Base-by-base conservation (phyloP, 169 alveolate species). In the Plasmodium knowlesi region DNA sequence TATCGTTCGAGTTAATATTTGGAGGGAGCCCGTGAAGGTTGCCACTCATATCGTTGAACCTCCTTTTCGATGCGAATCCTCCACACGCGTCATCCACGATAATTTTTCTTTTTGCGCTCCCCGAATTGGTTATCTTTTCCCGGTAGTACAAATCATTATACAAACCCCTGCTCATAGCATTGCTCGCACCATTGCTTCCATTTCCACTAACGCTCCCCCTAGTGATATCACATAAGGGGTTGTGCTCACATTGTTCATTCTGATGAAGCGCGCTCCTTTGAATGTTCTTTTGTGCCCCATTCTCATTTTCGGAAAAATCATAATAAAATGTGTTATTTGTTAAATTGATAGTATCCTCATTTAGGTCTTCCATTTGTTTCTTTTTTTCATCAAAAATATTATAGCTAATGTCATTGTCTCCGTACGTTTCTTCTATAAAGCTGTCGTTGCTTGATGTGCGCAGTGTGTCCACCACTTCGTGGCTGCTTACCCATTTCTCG, bases 271-370 rank as follows among this genome's bases (percentile, higher is more conserved):
- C 50, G 14, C 6, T 54, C 43, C 43, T 67, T 83, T 80, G 61
- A 19, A 57, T 12, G 16, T 16, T 53, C 43, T 22, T 50, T 32
- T 14, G 3, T 8, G 14, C 16, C 22, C 46, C 25, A 37, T 74
- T 37, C 57, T 79, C 89, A 89, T 89, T 57, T n/a, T 89, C 89
- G 22, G 86, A 28, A n/a, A 89, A 61, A 9, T 89, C 94, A 34
- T 89, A 79, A 79, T 89, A 89, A 50, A 89, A 89, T 10, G 83
- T 78, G 32, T 89, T 67, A 79, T 79, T 46, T 14, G 72, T 89
- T 67, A 89, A 37, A 79, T 37, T 80, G 39, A 28, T 67, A 39
- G 12, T 25, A 73, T 85, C 92, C n/a, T 28, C 80, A 32, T 67
- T 61, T 28, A 10, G 16, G 16, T 37, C 19, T 14, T 46, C 92